Conservation (phyloP, 2,329 filamentous ascomycete species). For the Cladosporium velox region DNA sequence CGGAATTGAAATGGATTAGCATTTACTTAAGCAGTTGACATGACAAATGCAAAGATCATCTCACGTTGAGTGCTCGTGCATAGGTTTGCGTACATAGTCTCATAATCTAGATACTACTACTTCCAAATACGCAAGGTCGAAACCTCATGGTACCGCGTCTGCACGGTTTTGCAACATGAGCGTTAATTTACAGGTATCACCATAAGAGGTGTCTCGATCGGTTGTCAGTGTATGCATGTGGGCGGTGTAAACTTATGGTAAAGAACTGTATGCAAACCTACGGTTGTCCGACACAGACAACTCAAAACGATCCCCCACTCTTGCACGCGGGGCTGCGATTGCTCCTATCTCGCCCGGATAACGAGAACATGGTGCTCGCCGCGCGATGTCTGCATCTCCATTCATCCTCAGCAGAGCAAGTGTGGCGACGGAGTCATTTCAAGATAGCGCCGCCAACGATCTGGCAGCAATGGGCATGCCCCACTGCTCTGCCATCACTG, state of each 20-base stretch:
- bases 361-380: not conserved
- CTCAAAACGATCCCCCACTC: not conserved
- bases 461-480: not conserved
- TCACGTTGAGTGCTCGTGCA: not conserved
- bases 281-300: not conserved
- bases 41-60: not conserved
- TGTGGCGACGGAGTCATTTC: not conserved
- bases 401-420: not conserved
- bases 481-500: not conserved
- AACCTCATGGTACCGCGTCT: too few species aligned
- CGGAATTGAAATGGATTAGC: slow-evolving; percentile 29
- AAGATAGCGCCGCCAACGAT: not conserved
- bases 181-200: not conserved
- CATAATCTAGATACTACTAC: too few species aligned
- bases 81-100: not conserved
- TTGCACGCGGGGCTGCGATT: not conserved
- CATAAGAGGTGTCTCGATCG: not conserved
- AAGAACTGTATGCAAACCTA: not conserved
- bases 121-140: too few species aligned
- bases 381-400: not conserved
- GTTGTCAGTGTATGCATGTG: not conserved
- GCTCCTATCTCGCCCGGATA: not conserved
- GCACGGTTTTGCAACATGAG: not conserved
- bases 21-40: not conserved
- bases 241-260: not conserved